These are phyloP conservation scores for Camellia sinensis DNA, from an alignment of 148 eudicot genomes.

Conservation along the genomic window DNA sequence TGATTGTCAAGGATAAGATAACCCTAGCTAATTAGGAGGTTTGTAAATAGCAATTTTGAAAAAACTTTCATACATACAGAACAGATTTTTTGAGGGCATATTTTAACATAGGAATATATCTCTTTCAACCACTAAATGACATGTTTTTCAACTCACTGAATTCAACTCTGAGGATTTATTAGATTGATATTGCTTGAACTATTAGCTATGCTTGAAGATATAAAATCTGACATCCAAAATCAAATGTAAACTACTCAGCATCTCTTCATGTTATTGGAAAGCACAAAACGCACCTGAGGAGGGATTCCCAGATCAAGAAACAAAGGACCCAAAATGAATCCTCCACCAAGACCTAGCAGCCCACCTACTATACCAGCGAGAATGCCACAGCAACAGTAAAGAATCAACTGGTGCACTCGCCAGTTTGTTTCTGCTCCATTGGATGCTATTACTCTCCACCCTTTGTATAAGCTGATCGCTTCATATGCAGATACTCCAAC, in stretches of 20 bases:
- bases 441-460: constrained; percentile 47
- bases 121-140: background rate
- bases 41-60: background rate
- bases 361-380: constrained; percentile 70
- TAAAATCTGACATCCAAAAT: background rate
- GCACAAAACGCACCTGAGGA: constrained; percentile 47
- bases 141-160: too few species aligned
- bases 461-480: constrained; percentile 51
- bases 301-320: constrained; percentile 64
- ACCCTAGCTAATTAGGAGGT: background rate
- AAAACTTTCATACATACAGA: background rate
- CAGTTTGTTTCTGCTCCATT: constrained; percentile 39
- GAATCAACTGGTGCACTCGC: constrained; percentile 33
- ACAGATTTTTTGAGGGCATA: background rate
- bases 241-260: background rate
- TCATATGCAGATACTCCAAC: constrained; percentile 55
- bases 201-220: background rate
- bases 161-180: too few species aligned
- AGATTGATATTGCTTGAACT: too few species aligned
- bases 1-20: background rate
- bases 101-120: background rate
- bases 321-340: constrained; percentile 60
- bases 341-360: constrained; percentile 79
- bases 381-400: constrained; percentile 47
- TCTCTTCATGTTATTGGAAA: background rate